A percentile compares a stretch with the other conserved stretches of the same genome.
Conservation (phyloP, 371 early-diverging fungal species). For the Chytridium lagenaria region DNA sequence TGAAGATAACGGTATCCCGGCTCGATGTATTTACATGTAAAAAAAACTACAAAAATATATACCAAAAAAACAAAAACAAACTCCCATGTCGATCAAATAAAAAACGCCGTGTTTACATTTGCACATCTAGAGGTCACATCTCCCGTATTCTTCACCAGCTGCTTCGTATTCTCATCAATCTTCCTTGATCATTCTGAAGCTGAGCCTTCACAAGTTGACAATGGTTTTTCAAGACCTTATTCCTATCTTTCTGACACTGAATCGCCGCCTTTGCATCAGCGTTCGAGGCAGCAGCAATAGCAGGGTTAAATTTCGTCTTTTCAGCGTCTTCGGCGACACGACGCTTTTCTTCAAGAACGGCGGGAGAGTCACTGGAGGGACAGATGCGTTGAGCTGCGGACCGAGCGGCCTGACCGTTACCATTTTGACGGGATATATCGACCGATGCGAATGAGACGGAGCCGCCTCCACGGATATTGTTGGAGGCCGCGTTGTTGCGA, state of each 20-base stretch:
- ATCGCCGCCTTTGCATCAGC: conserved; percentile 26
- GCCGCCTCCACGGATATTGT: not conserved
- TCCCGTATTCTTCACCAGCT: conserved; percentile 21
- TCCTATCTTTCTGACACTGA: conserved; percentile 31
- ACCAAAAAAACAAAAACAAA: not conserved
- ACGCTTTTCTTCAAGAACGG: conserved; percentile 8
- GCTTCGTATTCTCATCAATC: conserved; percentile 19
- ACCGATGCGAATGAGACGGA: not conserved
- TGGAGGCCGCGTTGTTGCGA: no score
- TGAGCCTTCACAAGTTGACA: conserved; percentile 24
- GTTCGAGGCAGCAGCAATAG: not conserved
- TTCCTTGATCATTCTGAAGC: conserved; percentile 12
- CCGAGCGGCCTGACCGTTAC: not conserved
- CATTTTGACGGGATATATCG: not conserved
- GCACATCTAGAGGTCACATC: conserved; percentile 25
- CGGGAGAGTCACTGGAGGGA: conserved; percentile 9
- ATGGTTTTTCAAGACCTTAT: conserved; percentile 33
- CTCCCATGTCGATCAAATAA: not conserved
- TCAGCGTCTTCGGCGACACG: conserved; percentile 26
- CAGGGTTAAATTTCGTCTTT: conserved; percentile 19
- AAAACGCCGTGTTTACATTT: conserved; percentile 22
- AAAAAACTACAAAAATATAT: no score
- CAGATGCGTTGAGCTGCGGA: not conserved
- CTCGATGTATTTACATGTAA: no score
- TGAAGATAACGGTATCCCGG: no score